These are phyloP conservation scores for Colletotrichum abscissum DNA, from an alignment of 2,329 filamentous ascomycete genomes.

Conservation along the genomic window DNA sequence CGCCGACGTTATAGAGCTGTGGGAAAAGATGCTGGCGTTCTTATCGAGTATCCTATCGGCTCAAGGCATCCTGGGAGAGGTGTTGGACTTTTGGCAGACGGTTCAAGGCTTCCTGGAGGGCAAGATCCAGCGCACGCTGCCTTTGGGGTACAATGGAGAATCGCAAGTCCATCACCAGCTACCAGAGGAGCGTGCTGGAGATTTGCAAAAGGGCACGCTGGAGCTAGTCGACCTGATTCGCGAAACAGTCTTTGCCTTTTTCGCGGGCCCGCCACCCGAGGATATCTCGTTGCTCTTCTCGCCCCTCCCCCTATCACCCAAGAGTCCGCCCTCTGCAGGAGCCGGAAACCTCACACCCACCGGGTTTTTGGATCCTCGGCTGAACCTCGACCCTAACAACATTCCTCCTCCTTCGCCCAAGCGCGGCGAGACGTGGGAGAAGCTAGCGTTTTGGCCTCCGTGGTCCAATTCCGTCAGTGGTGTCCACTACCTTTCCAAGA, in stretches of 20 bases:
- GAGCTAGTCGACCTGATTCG: slow-evolving; percentile 88
- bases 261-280: slow-evolving; percentile 87
- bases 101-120: slow-evolving; percentile 91
- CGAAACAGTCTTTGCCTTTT: slow-evolving; percentile 83
- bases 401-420: slow-evolving; percentile 81
- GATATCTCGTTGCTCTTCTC: slow-evolving; percentile 91
- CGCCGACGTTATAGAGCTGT: slow-evolving; percentile 85
- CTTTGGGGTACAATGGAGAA: slow-evolving; percentile 83
- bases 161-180: slow-evolving; percentile 85
- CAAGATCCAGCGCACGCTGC: slow-evolving; percentile 82
- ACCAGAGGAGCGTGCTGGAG: slow-evolving; percentile 74
- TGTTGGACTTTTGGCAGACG: slow-evolving; percentile 94
- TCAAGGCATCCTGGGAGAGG: slow-evolving; percentile 86
- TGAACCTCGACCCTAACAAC: slow-evolving; percentile 83
- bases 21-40: slow-evolving; percentile 87
- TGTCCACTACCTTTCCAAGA: slow-evolving; percentile 88
- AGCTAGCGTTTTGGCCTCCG: slow-evolving; percentile 96
- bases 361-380: slow-evolving; percentile 75
- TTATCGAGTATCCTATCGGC: slow-evolving; percentile 79
- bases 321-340: slow-evolving; percentile 69
- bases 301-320: slow-evolving; percentile 77
- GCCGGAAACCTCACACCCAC: slow-evolving; percentile 61
- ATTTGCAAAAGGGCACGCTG: slow-evolving; percentile 80
- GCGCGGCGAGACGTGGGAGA: slow-evolving; percentile 88
- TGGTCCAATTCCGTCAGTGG: slow-evolving; percentile 91